Evolutionary conservation across 1,284 basidiomycete genomes (phyloP).

Genomic region (Phylloboletellus chloephorus): DNA sequence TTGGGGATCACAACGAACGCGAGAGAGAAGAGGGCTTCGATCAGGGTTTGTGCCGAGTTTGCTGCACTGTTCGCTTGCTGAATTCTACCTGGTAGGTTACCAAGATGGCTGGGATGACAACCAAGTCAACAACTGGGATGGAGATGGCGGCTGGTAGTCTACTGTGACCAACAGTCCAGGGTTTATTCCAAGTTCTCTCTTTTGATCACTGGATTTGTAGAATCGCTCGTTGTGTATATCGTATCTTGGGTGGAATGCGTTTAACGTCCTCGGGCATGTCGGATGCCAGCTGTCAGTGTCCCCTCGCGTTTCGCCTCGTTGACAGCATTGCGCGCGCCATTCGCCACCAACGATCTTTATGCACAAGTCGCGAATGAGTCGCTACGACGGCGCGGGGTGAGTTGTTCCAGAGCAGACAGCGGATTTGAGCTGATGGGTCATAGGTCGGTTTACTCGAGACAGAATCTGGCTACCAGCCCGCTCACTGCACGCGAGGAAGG

Average conservation of each 20-base stretch:
- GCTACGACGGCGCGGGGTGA: conserved; percentile 7
- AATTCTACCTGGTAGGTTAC: conserved; percentile 19
- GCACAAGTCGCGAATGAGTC: conserved; percentile 12
- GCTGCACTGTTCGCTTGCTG: conserved; percentile 4
- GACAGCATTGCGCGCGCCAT: not conserved
- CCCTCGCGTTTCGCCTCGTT: conserved; percentile 1
- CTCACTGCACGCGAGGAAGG: not conserved
- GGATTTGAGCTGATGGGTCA: conserved; percentile 2
- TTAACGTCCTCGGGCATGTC: not conserved
- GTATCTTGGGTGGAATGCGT: too few species aligned
- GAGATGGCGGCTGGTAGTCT: conserved; percentile 12
- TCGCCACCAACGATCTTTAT: too few species aligned
- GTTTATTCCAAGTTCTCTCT: not conserved
- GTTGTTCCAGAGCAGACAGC: not conserved
- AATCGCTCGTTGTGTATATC: conserved; percentile 11
- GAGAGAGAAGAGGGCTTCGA: conserved; percentile 37
- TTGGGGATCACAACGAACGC: conserved; percentile 41
- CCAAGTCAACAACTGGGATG: conserved; percentile 2
- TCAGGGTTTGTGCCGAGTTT: conserved; percentile 29
- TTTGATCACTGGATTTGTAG: conserved; percentile 18
- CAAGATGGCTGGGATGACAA: conserved; percentile 17
- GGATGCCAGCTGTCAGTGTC: not conserved
- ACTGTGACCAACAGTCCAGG: not conserved
- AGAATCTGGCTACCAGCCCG: conserved; percentile 1
- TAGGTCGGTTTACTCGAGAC: conserved; percentile 3